Evolutionary conservation across 495 filamentous ascomycete genomes (phyloP), one percentile per base, ranked within the genome.

Genomic region (Elaphomyces granulatus): DNA sequence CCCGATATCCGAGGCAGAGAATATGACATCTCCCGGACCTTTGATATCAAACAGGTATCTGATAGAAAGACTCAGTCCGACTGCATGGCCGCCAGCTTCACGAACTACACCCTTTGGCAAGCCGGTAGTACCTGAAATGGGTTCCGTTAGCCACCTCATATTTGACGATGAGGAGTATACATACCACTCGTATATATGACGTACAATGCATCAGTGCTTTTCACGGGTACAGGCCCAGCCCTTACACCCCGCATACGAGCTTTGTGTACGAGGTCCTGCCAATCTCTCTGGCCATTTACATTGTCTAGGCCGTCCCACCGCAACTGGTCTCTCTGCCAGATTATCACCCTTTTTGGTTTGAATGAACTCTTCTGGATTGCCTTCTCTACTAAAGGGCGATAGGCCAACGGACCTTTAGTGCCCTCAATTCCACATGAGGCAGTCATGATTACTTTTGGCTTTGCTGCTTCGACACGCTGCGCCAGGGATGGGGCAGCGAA

Each of bases 341-440:
- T 61, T 17, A 92, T 67, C 1, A 78, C 71, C 48, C 70, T 74
- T 26, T 66, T 59, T 1, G 81, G 81, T 47, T 80, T 81, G 58
- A 75, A 72, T 19, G 46, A 49, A 34, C 76, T 77, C 14, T 71
- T 51, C 28, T 55, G 41, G 20, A 82, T 63, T 2, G 79, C 81
- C n/a, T 75, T 77, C 44, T 77, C 68, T 15, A 94, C 69, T 38
- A 86, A 73, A 0, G 74, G 70, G 40, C 75, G 74, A 50, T 94
- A 94, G 8, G 65, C 46, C 47, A 78, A 66, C 3, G 82, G 75
- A 1, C 76, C 79, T 51, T 93, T 92, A 40, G 67, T 67, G 7
- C 87, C 87, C 47, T 95, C 87, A 35, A 94, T 87, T 4, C 87
- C 87, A 58, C 87, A 95, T 2, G 82, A 88, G 2, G 87, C 86